Evolutionary conservation across 768 basidiomycete genomes (phyloP).

Genomic region (Hygrophorus pudorinus): DNA sequence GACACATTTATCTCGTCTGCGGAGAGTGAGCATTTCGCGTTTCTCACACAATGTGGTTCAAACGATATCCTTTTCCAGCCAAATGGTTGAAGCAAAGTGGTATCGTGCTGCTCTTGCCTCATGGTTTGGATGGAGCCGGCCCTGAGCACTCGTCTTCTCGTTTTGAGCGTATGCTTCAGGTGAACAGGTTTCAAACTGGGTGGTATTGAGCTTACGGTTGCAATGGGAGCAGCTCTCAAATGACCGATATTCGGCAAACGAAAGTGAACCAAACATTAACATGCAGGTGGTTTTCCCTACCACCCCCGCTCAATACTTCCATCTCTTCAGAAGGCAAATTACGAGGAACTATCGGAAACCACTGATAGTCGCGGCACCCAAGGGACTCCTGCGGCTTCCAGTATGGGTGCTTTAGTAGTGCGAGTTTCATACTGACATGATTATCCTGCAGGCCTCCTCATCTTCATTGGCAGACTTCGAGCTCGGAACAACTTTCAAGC

Average conservation of each 20-base stretch:
- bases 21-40: conserved; percentile 46
- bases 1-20: conserved; percentile 82
- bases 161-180: conserved; percentile 87
- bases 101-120: conserved; percentile 76
- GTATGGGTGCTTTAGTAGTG: conserved; percentile 41
- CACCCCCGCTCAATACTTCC: conserved; percentile 89
- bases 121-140: conserved; percentile 87
- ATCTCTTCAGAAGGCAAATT: conserved; percentile 81
- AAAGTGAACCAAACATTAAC: conserved; percentile 50
- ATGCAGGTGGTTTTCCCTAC: conserved; percentile 83
- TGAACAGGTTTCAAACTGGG: conserved; percentile 14
- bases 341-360: conserved; percentile 82
- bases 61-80: conserved; percentile 31
- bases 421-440: neutral
- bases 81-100: conserved; percentile 94
- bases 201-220: neutral
- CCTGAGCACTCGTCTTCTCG: conserved; percentile 89
- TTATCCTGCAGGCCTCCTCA: conserved; percentile 50
- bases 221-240: conserved; percentile 53
- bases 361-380: conserved; percentile 75
- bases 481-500: conserved; percentile 51
- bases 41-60: neutral
- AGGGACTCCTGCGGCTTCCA: conserved; percentile 68
- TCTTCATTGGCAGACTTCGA: conserved; percentile 56
- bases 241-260: conserved; percentile 39